Base-by-base conservation (phyloP, 192 early-diverging fungal species). In the Podila clonocystis region DNA sequence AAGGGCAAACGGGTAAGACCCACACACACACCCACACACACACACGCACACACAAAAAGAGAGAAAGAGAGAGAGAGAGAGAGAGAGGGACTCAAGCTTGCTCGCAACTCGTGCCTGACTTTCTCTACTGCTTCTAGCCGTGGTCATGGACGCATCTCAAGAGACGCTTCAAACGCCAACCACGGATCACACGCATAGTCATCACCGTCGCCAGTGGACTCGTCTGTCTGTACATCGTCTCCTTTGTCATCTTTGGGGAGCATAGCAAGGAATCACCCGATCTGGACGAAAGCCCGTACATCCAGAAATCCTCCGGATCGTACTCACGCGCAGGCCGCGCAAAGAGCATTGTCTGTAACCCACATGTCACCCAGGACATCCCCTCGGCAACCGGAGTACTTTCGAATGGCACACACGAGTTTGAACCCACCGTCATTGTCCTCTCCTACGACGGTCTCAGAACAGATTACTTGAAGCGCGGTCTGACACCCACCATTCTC, bases 371-470 rank as follows among this genome's bases (percentile, higher is more conserved):
- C 2, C 41, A 50, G 15, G 26, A 67, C 8, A 49, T 78, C 19
- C 73, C 74, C 5, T 49, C 58, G 52, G 30, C 69, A 22, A 62
- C 72, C 0, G 48, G 13, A 33, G 36, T 80, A 6, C 55, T 64
- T 2, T 83, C 62, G n/a, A 94, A 94, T 79, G 93, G 93, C 15
- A 91, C 93, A 15, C 88, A 89, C 50, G 73, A 83, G 58, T 94
- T 91, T 84, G 83, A 82, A 45, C 83, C 89, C 20, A 93, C 91
- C 12, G 84, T 95, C 1, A 88, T 98, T 50, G 82, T 97, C n/a
- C 70, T 98, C 17, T 96, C 95, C 3, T 84, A 96, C 31, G 97
- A 98, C 78, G 96, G 96, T 24, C 91, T 95, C 82, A 85, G 96
- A 41, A 85, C 91, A 31, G 94, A 96, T 70, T 98, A 97, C 82